Base-by-base conservation (phyloP, 1,284 basidiomycete species). In the Cystobasidium sp. region DNA sequence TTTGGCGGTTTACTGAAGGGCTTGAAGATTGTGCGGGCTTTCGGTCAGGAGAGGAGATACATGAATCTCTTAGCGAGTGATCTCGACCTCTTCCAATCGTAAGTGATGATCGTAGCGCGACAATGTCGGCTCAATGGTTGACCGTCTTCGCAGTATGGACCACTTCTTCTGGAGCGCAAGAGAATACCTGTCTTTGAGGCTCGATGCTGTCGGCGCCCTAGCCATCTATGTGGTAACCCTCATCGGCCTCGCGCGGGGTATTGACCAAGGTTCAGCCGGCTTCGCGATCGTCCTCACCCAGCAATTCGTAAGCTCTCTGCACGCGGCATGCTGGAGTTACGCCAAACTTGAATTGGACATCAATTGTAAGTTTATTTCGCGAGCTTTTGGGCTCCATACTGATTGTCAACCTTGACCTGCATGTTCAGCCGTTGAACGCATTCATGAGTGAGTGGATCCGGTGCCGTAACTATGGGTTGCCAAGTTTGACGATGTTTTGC, bases 401-500 rank as follows among this genome's bases (percentile, higher is more conserved):
- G 43, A 47, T 43, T 44, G 16, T 16, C 5, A 20, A 46, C 14
- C 39, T 18, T 62, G 39, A 10, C 7, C 39, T 44, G 0, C 16
- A 6, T 10, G 16, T 78, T 93, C 95, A 76, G 93, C 92, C 77
- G 83, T 84, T 24, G 84, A 85, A 79, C 83, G 86, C 67, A 84
- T 87, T 3, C 79, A 86, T 47, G 84, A 84, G 59, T 87, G 96
- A 80, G 89, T 90, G 31, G 31, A 39, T 85, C 53, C 22, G 53
- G 89, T n/a, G 83, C 9, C 47, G 6, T 39, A 6, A 9, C 16
- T 4, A 3, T n/a, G 6, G n/a, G 14, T 37, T 18, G 0, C 18
- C 94, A n/a, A 81, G 84, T 14, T 84, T 89, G 0, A 94, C 96
- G 82, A 91, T 92, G 31, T 0, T 87, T 87, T 75, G 89, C 91